Base-by-base conservation (phyloP, 1,284 basidiomycete genomes). In the Sphaerobolus stellatus region DNA sequence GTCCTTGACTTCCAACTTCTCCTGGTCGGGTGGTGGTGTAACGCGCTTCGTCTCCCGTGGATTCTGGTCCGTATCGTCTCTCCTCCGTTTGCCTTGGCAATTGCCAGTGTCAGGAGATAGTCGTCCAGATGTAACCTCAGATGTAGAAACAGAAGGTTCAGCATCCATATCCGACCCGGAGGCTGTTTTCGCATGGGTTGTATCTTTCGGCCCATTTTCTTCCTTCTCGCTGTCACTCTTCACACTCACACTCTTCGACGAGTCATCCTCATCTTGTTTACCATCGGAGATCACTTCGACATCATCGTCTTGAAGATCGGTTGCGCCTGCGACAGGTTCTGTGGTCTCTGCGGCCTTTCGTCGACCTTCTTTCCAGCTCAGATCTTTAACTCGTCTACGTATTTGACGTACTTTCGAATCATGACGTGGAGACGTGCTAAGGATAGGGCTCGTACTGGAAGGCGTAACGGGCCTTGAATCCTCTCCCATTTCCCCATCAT, bases 341-440 rank as follows among this genome's bases (percentile, higher is more conserved):
- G 48, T 38, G 31, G 24, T 33, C 53, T 67, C 50, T 68, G 61
- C 28, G 54, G 59, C 59, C 68, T 68, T 55, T 73, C 72, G 29
- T 28, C 45, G 62, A 70, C 69, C 57, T 78, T 82, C 67, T 77
- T 77, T 84, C 62, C 86, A 88, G 62, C 72, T 82, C 61, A 88
- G 77, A 65, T 89, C 86, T 66, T 88, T 86, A 24, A 89, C 86
- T 31, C 85, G 84, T 62, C 83, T 83, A 59, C 85, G 88, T 64
- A 89, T 88, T 70, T 88, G 85, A 46, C 84, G 79, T 55, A 87
- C 83, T 72, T 82, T 82, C 58, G 82, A 79, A 69, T 90, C 86
- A 58, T 83, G 79, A 2, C 83, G 84, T 1, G 87, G 88, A 20
- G 88, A 89, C 34, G 75, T 76, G 50, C 75, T 75, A 48, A 77